Base-by-base conservation (phyloP, 768 basidiomycete genomes). In the Crassisporium funariophilum region DNA sequence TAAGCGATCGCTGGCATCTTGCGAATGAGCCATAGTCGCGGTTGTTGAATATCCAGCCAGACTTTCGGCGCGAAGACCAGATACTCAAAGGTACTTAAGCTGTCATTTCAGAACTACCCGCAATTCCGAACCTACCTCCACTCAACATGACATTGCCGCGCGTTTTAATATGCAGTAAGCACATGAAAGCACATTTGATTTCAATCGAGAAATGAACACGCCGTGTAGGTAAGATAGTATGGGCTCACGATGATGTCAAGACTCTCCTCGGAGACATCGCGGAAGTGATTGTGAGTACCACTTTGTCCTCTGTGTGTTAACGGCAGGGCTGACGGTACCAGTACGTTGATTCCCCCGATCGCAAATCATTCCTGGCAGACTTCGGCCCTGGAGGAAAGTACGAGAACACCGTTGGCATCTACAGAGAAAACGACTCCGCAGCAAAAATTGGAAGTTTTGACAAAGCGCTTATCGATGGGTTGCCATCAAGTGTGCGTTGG, bases 211-310 rank as follows among this genome's bases (percentile, higher is more conserved):
- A 35, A 22, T 41, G 41, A 20, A 25, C 23, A 34, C 19, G 5
- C 40, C 10, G 25, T 23, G 13, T 57, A 89, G 89, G 82, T 42
- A 67, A 81, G 50, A 79, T 93, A 46, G 76, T 85, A 22, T 94
- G 91, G 91, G 89, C 91, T 0, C 82, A 88, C 49, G 75, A 88
- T 19, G 88, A 94, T 47, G 73, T 83, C 43, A 69, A 82, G 46
- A 67, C 75, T 27, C 71, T 91, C 49, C 79, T 93, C 27, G 76
- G 76, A 0, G 71, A 75, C 43, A 77, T 89, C 46, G 83, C 90
- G 23, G 84, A 92, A 41, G 73, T 94, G 22, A 72, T 92, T 39
- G 93, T 93, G 63, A 60, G 90, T 76, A 9, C 24, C 34, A 31
- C 19, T 17, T 6, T 31, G 21, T 53, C 35, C 31, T 24, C 7